Conservation (phyloP, 2,329 filamentous ascomycete genomes). For the Colletotrichum sp. region DNA sequence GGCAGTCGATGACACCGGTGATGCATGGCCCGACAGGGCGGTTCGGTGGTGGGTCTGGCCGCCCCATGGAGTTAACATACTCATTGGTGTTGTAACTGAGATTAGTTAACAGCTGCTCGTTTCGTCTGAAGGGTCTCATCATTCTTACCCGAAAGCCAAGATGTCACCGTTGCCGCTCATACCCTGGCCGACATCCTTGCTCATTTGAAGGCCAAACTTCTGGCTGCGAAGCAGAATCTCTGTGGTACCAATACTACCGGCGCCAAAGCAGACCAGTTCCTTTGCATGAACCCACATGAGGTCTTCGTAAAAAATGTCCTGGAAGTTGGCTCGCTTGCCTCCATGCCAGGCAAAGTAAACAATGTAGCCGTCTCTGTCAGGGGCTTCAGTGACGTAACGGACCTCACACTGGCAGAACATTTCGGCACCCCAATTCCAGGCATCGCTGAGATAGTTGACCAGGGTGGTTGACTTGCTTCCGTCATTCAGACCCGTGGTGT, state of each 20-base stretch:
- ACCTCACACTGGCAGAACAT: constrained; percentile 75
- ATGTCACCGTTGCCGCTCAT: constrained; percentile 74
- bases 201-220: constrained; percentile 62
- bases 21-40: constrained; percentile 67
- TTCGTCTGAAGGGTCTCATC: no score
- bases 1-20: constrained; percentile 65
- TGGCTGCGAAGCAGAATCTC: constrained; percentile 69
- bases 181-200: constrained; percentile 59
- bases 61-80: constrained; percentile 61
- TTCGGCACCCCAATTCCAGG: constrained; percentile 75
- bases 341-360: constrained; percentile 71
- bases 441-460: constrained; percentile 71
- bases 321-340: constrained; percentile 58
- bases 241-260: constrained; percentile 68
- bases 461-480: constrained; percentile 70
- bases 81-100: constrained; percentile 64
- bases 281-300: constrained; percentile 72
- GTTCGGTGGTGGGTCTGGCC: constrained; percentile 49
- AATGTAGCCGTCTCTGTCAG: constrained; percentile 59
- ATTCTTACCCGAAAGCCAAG: constrained; percentile 63
- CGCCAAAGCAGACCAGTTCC: constrained; percentile 71
- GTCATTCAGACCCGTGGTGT: constrained; percentile 69
- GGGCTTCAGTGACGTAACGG: constrained; percentile 61
- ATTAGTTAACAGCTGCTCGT: constrained; percentile 1
- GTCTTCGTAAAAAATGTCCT: constrained; percentile 58